phyloP scores from a whole-genome alignment of 1,284 basidiomycete genomes.

The Cutaneotrichosporon dermatis region DNA sequence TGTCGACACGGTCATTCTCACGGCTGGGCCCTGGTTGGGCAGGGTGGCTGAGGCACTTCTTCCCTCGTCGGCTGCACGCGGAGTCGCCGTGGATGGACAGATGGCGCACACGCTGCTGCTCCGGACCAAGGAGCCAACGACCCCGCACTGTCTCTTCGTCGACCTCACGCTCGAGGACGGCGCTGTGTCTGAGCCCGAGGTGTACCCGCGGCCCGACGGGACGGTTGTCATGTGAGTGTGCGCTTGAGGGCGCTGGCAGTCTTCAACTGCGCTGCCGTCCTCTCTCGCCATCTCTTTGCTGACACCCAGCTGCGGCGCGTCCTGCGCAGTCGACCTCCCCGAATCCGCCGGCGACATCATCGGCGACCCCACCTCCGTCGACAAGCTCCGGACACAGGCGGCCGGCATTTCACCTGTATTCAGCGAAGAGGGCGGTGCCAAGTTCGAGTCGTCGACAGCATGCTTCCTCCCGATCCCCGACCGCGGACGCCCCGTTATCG shows the following conservation, averaged over 20 bases:
- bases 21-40: slow-evolving; percentile 84
- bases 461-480: slow-evolving; percentile 57
- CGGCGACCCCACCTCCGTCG: slow-evolving; percentile 44
- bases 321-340: slow-evolving; percentile 47
- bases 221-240: slow-evolving; percentile 45
- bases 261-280: too few relatives aligned
- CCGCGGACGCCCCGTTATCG: slow-evolving; percentile 53
- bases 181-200: slow-evolving; percentile 50
- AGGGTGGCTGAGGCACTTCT: slow-evolving; percentile 54
- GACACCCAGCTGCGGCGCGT: slow-evolving; percentile 41
- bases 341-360: slow-evolving; percentile 47
- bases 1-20: slow-evolving; percentile 59
- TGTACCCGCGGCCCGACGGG: slow-evolving; percentile 51
- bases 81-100: slow-evolving; percentile 46
- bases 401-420: slow-evolving; percentile 51
- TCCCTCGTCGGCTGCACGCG: slow-evolving; percentile 48
- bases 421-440: slow-evolving; percentile 31
- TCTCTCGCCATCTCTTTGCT: slow-evolving; percentile 1
- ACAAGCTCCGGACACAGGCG: slow-evolving; percentile 50
- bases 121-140: slow-evolving; percentile 38
- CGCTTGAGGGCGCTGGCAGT: too few relatives aligned
- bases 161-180: slow-evolving; percentile 53
- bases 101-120: slow-evolving; percentile 54
- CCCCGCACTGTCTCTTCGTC: slow-evolving; percentile 53
- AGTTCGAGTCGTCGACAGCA: slow-evolving; percentile 51